Evolutionary conservation across 306 rosid genomes (phyloP).

Genomic region (Cyamopsis tetragonoloba): DNA sequence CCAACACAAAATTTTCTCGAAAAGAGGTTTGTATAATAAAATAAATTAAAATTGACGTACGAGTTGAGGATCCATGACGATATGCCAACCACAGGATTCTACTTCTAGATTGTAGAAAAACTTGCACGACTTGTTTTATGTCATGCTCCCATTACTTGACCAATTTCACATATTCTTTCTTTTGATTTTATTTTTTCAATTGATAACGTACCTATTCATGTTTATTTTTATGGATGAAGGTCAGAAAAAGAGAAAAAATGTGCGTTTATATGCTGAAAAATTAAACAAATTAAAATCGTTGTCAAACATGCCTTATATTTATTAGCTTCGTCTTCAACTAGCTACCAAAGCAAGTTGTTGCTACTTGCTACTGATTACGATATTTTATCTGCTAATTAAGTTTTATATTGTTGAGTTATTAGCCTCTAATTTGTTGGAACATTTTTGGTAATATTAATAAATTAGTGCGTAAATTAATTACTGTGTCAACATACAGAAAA

Average conservation of each 20-base stretch:
- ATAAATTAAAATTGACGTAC: too few relatives aligned
- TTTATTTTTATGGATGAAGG: not conserved
- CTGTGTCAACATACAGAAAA: not conserved
- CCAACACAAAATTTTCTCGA: not conserved
- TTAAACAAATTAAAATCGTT: not conserved
- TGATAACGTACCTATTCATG: not conserved
- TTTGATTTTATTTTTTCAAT: not conserved
- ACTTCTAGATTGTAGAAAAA: slow-evolving; percentile 12
- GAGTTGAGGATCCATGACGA: not conserved
- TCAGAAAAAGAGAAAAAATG: too few relatives aligned
- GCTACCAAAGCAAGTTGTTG: not conserved
- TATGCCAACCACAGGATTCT: not conserved
- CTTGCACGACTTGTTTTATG: not conserved
- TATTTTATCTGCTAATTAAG: not conserved
- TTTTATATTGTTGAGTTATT: not conserved
- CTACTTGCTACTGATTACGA: slow-evolving; percentile 3
- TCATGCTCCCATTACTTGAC: not conserved
- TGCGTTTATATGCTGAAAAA: not conserved
- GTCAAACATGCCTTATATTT: not conserved
- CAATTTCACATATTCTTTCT: not conserved
- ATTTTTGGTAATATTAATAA: not conserved
- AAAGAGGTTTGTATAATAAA: not conserved
- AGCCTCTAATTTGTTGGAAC: not conserved
- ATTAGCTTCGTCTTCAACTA: not conserved
- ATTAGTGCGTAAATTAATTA: too few relatives aligned